Percentiles rank a stretch among this genome's conserved stretches.
Evolutionary conservation across 345 rosid species (phyloP).

Genomic region (Ricinus communis): DNA sequence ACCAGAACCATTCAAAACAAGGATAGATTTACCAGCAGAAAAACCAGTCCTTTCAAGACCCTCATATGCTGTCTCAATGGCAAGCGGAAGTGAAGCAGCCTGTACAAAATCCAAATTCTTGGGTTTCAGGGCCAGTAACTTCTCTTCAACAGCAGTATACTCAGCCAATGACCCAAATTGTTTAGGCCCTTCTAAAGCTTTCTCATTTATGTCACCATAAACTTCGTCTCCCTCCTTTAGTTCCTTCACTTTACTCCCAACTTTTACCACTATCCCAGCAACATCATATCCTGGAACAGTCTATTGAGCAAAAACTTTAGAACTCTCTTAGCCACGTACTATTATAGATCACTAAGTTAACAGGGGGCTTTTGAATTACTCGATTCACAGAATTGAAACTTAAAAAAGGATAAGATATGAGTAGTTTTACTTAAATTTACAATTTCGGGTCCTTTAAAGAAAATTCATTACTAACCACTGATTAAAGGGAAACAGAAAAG

Average conservation of each 20-base stretch:
- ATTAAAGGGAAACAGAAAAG: neutral
- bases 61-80: constrained; percentile 80
- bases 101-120: constrained; percentile 71
- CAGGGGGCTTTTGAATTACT: too few relatives aligned
- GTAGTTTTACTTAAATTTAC: too few relatives aligned
- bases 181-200: constrained; percentile 86
- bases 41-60: constrained; percentile 80
- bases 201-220: constrained; percentile 87
- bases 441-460: too few relatives aligned
- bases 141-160: constrained; percentile 87
- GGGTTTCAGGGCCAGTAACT: constrained; percentile 74
- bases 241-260: constrained; percentile 68
- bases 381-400: neutral
- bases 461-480: too few relatives aligned
- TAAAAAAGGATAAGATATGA: neutral
- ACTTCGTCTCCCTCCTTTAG: constrained; percentile 87
- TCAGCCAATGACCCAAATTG: constrained; percentile 87
- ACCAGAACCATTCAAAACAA: constrained; percentile 84
- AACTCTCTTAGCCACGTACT: neutral
- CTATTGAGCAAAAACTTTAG: constrained; percentile 34
- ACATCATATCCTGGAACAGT: constrained; percentile 97
- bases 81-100: constrained; percentile 92
- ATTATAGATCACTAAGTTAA: neutral
- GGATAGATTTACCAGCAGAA: constrained; percentile 78
- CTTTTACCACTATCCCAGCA: constrained; percentile 81